Base-by-base conservation (phyloP, 176 grass and related monocot species). In the Triticum turgidum region DNA sequence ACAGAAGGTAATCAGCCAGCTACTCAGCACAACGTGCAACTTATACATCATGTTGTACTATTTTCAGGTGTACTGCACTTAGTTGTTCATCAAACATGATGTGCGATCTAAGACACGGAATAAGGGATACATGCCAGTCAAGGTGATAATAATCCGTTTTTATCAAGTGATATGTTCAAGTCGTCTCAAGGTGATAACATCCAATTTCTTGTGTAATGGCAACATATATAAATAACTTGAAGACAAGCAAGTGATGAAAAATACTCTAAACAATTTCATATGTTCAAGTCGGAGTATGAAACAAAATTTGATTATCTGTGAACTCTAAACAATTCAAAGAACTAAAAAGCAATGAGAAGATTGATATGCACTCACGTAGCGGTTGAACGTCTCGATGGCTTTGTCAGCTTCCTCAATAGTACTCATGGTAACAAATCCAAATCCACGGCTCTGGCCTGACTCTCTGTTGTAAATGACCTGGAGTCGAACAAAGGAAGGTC, bases 401-500 rank as follows among this genome's bases (percentile, higher is more conserved):
- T 91, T 97, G 3, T 97, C 94, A 29, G 94, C 94, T 89, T 97
- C 92, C 88, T 97, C 92, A 20, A 91, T 17, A 18, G 94, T 97
- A 33, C 88, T 87, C 90, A 97, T 94, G 72, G 92, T 94, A 39
- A 97, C 92, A 10, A 94, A 94, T 39, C 94, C 94, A 94, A 97
- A 97, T 77, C 74, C 74, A 77, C 74, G 74, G 74, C 74, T 77
- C 47, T 77, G 74, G 47, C 74, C 74, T 33, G 74, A 77, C 25
- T 77, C 74, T 77, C 74, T 77, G 74, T 77, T 77, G 74, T 77
- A 77, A 77, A 77, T 77, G 47, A 77, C 74, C 73, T 76, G 45
- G 14, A 76, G 45, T 76, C 10, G 22, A 47, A 49, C 14, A 76
- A 76, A 76, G 44, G 44, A 25, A 52, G 0, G 45, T 76, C 73